Percentiles rank a stretch among this genome's conserved stretches.
Conservation (phyloP, 106 monocot genomes). For the Iris macrosiphon region DNA sequence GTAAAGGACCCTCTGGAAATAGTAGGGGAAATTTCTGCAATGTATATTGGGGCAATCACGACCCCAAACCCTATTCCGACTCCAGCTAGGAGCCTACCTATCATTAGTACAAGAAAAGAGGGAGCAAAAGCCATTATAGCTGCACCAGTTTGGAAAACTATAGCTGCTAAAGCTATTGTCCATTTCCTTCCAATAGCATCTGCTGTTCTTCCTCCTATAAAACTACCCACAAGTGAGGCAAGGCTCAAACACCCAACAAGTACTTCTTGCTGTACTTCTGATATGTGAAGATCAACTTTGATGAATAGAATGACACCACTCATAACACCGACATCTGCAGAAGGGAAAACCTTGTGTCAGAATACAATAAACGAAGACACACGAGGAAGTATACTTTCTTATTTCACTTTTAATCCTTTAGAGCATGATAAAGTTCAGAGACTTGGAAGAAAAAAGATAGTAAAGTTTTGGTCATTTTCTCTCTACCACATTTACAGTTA, state of each 20-base stretch:
- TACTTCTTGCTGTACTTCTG: conserved; percentile 86
- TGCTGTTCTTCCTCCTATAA: conserved; percentile 73
- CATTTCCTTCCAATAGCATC: conserved; percentile 89
- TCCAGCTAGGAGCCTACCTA: conserved; percentile 77
- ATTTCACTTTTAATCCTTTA: neutral
- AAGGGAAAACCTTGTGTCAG: neutral
- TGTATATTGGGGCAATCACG: conserved; percentile 95
- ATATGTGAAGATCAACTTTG: conserved; percentile 73
- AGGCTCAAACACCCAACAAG: conserved; percentile 84
- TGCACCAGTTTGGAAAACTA: conserved; percentile 81
- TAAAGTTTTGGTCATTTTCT: no score
- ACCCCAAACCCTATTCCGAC: conserved; percentile 91
- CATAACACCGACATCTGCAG: conserved; percentile 98
- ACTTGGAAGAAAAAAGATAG: no score
- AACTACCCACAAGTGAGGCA: conserved; percentile 75
- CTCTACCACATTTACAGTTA: no score
- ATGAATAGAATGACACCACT: conserved; percentile 95
- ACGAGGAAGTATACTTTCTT: neutral
- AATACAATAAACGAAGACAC: neutral
- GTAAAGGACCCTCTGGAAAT: conserved; percentile 67
- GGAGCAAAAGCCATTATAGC: conserved; percentile 78
- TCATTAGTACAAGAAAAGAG: conserved; percentile 62
- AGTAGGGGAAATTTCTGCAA: conserved; percentile 93
- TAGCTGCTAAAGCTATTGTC: conserved; percentile 88
- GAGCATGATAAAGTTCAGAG: neutral